Evolutionary conservation across 441 rosid species (phyloP).

Genomic region (Breynia disticha): DNA sequence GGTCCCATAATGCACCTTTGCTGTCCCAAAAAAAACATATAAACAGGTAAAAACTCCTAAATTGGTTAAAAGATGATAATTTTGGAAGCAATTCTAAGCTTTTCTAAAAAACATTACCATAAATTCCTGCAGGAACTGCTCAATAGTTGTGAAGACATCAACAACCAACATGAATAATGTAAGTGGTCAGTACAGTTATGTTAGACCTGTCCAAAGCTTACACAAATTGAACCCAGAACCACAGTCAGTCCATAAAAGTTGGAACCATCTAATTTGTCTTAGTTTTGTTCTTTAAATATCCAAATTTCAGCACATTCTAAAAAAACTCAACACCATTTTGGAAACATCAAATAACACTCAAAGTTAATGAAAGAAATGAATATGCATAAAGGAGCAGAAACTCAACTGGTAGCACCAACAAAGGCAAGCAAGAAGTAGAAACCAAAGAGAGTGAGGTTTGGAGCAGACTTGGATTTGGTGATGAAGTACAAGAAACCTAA

Average conservation of each 20-base stretch:
- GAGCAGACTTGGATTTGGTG: constrained; percentile 73
- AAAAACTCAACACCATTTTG: no score
- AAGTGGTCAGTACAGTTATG: constrained; percentile 13
- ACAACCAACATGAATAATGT: constrained; percentile 15
- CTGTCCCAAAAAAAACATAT: constrained; percentile 30
- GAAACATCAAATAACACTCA: no score
- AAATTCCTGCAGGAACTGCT: constrained; percentile 87
- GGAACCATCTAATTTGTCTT: no score
- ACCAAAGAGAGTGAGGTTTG: constrained; percentile 77
- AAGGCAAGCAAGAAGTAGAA: constrained; percentile 90
- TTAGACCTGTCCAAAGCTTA: constrained; percentile 6
- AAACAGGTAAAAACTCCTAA: not conserved
- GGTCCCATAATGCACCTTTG: constrained; percentile 77
- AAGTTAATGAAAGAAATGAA: not conserved
- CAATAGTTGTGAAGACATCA: constrained; percentile 16
- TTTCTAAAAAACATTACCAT: constrained; percentile 39
- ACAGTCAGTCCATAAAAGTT: no score
- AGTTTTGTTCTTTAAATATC: no score
- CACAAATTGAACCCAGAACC: not conserved
- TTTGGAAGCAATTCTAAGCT: not conserved
- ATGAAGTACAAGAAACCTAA: constrained; percentile 78
- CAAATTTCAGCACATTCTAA: no score
- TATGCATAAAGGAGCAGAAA: constrained; percentile 2
- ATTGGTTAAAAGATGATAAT: not conserved
- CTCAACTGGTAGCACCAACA: constrained; percentile 81